Percentiles rank a stretch among this genome's conserved stretches.
phyloP scores from a whole-genome alignment of 192 early-diverging fungal species.

The Irineochytrium annulatum region DNA sequence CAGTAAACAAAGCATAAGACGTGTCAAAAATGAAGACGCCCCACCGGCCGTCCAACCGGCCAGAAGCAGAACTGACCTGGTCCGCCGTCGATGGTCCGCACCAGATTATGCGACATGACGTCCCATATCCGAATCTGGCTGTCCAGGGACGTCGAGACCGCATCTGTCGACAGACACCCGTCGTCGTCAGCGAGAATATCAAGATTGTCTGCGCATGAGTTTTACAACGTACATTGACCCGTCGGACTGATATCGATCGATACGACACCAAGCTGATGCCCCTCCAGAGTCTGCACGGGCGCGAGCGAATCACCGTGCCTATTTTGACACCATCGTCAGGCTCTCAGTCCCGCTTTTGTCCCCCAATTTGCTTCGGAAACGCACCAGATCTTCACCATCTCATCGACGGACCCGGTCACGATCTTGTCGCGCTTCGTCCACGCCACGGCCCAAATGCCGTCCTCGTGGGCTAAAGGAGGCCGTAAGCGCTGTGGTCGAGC shows the following conservation, averaged over 20 bases:
- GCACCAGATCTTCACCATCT: conserved; percentile 76
- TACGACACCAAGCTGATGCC: conserved; percentile 75
- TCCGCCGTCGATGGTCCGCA: conserved; percentile 62
- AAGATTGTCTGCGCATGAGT: background rate
- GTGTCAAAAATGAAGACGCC: too few relatives aligned
- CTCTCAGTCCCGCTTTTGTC: background rate
- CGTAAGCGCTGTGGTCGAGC: background rate
- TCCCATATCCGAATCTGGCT: conserved; percentile 77
- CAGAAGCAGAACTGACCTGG: conserved; percentile 48
- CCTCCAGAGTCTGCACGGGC: conserved; percentile 54
- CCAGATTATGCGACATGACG: conserved; percentile 44
- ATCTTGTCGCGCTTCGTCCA: conserved; percentile 69
- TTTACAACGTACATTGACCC: conserved; percentile 41
- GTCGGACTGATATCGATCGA: conserved; percentile 62
- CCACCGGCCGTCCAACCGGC: too few relatives aligned
- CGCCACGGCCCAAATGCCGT: conserved; percentile 79
- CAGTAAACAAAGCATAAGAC: background rate
- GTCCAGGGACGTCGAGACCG: conserved; percentile 73
- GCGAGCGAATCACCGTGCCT: conserved; percentile 62
- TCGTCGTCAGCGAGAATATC: too few relatives aligned
- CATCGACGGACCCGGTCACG: conserved; percentile 73
- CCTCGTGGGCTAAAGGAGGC: conserved; percentile 63
- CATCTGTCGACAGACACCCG: too few relatives aligned
- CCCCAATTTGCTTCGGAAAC: conserved; percentile 4
- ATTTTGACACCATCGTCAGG: conserved; percentile 1